These are phyloP conservation scores for Magnusiomyces clavatus DNA, from an alignment of 1,139 yeast species.

Conservation along the genomic window DNA sequence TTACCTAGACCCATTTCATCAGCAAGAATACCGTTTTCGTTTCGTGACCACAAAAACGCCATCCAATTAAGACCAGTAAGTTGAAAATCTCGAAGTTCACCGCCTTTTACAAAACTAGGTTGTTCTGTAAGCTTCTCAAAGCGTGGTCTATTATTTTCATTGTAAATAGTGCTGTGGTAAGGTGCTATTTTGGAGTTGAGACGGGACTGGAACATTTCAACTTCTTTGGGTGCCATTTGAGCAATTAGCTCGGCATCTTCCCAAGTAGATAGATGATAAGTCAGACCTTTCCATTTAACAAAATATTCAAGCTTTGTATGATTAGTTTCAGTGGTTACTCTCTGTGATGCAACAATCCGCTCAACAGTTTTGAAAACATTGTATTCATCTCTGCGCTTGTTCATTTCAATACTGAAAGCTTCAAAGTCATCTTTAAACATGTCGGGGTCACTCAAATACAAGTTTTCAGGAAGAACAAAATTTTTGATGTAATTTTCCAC, in stretches of 20 bases:
- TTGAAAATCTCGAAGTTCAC: conserved; percentile 93
- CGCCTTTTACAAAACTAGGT: conserved; percentile 85
- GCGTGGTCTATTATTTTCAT: conserved; percentile 65
- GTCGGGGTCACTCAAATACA: conserved; percentile 66
- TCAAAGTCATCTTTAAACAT: conserved; percentile 84
- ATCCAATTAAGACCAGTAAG: conserved; percentile 98
- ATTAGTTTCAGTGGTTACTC: conserved; percentile 54
- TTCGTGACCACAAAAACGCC: conserved; percentile 97
- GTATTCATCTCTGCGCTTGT: conserved; percentile 73
- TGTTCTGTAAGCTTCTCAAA: conserved; percentile 83
- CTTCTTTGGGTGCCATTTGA: conserved; percentile 74
- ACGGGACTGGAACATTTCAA: conserved; percentile 73
- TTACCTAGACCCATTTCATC: conserved; percentile 99
- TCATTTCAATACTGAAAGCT: conserved; percentile 85
- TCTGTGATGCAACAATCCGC: conserved; percentile 79
- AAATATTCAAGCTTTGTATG: conserved; percentile 66
- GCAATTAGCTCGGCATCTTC: conserved; percentile 89
- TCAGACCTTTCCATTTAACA: conserved; percentile 88
- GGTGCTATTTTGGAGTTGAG: conserved; percentile 82
- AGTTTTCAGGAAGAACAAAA: conserved; percentile 62
- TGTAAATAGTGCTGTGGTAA: conserved; percentile 63
- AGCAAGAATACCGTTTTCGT: conserved; percentile 94
- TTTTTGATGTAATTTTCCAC: conserved; percentile 87
- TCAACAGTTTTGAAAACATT: conserved; percentile 82
- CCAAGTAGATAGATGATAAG: conserved; percentile 97